Evolutionary conservation across 1,284 basidiomycete species (phyloP), one percentile per base, ranked within the genome.

Genomic region (Boletus albobrunnescens): DNA sequence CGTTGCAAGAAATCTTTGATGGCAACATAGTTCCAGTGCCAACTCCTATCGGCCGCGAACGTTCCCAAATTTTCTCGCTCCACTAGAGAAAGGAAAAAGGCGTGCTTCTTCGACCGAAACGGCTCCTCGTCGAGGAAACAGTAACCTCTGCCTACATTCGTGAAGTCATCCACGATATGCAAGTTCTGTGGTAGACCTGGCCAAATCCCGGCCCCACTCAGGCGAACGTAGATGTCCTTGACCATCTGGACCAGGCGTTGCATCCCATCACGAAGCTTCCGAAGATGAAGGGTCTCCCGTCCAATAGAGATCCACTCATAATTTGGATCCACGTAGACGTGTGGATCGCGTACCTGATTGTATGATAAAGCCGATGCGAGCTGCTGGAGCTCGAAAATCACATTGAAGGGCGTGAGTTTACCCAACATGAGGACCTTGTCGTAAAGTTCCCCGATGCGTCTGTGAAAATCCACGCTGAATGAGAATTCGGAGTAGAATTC

Each of bases 271-370:
- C 43, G n/a, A 24, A 48, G 36, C n/a, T 5, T 4, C 1, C 35
- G 16, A 4, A 48, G 22, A 3, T 47, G 9, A 10, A 48, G 31
- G 8, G 27, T 47, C 26, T 40, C 36, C 20, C 2, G 22, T 3
- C 32, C 36, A 11, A 48, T 46, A 1, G 28, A 38, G 7, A 48
- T 38, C 42, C 36, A 48, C 2, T 6, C n/a, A 9, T 38, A 46
- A 3, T 12, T 3, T 0, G 38, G 46, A 13, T 49, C 48, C 2
- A 49, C 33, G 6, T 27, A 49, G 3, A 49, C 46, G 0, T 49
- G 12, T 0, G 38, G 45, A 5, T 49, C 48, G 28, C 32, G 31
- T 3, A 37, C 13, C 12, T 49, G 33, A 1, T 2, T 6, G 12
- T 37, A 27, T 7, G 17, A 38, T 1, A 49, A 46, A 0, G 46